Evolutionary conservation across 305 asterid genomes (phyloP).

Genomic region (Fraxinus ornus): DNA sequence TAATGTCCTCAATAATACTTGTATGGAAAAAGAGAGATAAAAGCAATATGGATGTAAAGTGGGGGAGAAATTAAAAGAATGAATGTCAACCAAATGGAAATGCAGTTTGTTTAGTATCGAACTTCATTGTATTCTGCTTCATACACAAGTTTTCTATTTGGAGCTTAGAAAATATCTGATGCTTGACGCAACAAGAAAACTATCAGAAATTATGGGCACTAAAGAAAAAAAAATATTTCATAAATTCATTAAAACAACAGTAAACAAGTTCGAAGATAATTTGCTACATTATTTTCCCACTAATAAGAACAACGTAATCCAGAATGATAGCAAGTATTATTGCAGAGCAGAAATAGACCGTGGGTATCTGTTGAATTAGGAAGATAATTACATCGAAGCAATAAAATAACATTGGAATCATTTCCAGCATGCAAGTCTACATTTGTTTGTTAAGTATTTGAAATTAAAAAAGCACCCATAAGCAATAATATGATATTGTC

Average conservation of each 20-base stretch:
- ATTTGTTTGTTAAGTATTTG: not conserved
- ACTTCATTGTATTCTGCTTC: not conserved
- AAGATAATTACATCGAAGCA: not conserved
- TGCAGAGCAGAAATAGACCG: slow-evolving; percentile 1
- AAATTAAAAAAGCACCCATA: slow-evolving; percentile 12
- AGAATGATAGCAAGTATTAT: not conserved
- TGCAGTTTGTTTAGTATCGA: not conserved
- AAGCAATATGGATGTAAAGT: not conserved
- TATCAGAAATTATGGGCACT: not conserved
- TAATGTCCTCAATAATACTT: not conserved
- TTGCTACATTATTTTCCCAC: not conserved
- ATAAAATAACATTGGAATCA: not conserved
- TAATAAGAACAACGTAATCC: not conserved
- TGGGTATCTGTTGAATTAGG: not conserved
- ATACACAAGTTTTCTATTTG: not conserved
- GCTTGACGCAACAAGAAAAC: not conserved
- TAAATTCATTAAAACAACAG: not conserved
- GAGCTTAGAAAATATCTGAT: not conserved
- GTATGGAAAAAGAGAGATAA: not conserved
- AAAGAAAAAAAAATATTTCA: not conserved
- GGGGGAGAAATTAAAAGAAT: not conserved
- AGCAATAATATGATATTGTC: not conserved
- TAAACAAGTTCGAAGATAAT: not conserved
- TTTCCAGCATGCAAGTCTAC: not conserved
- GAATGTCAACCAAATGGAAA: not conserved